Base-by-base conservation (phyloP, 805 yeast species). In the Ascoidea tarda region DNA sequence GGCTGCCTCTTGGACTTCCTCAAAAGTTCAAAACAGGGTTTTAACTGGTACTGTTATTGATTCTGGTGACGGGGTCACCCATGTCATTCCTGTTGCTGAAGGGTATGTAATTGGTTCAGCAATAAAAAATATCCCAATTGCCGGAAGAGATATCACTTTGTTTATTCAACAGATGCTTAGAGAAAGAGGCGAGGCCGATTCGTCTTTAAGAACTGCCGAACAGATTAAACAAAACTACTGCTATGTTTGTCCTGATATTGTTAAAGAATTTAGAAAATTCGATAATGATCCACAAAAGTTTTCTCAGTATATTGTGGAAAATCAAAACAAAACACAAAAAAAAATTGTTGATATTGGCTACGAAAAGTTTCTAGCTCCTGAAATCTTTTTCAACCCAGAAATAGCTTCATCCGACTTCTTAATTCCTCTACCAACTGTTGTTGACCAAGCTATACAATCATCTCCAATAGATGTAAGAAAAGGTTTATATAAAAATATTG, bases 11-110 rank as follows among this genome's bases (percentile, higher is more conserved):
- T 93, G 99, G 99, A 91, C 99, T 5, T 87, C 96, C 12, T 81
- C 96, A 16, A 93, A 93, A 66, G 98, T 89, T 33, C 83, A 82
- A 55, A 99, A 91, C 64, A 81, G 97, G 68, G 88, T 98, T 1
- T 75, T 93, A 60, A 93, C 99, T 6, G 99, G 99, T 68, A 93
- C 98, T 0, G 99, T 93, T 59, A 91, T 93, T 61, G 99, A 93
- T 66, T 84, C 95, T 2, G 99, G 99, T 72, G 99, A 91, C 65
- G 99, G 99, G 75, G 99, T 93, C 4, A 93, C 99, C 10, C 99
- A 93, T 67, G 98, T 93, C 49, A 93, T 93, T 57, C 98, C 99
- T 14, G 99, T 93, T 44, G 98, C 99, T 32, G 99, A 93, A 71
- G 99, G 99, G 55, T 93, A 93, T 65, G 99, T 93, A 42, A 93